Evolutionary conservation across 768 basidiomycete genomes (phyloP), one percentile per base, ranked within the genome.

Genomic region (Auricularia heimuer): DNA sequence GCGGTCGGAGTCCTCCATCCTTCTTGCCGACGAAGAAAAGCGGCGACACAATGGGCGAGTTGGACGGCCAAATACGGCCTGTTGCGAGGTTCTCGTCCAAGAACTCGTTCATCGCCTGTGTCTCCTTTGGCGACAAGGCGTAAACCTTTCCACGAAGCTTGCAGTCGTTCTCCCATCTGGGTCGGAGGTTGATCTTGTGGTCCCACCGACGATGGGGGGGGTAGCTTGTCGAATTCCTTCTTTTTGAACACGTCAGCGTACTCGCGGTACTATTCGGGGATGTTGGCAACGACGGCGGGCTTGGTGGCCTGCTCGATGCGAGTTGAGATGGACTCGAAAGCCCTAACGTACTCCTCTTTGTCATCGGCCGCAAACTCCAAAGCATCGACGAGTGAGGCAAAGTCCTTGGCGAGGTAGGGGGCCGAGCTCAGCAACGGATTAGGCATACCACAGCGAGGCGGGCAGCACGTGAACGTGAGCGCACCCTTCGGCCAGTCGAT

Each of bases 1-100:
- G 4, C 0, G 70, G 70, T 1, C 70, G 64, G 1, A 78, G 65
- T 0, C 61, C 61, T 1, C 76, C 73, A 63, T 76, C 77, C 66
- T 78, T 75, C 69, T 78, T 78, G 24, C 72, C 72, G 6, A 77
- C 65, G 37, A 78, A 76, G 67, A 75, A 71, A 61, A 75, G 67
- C 0, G 73, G 68, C 0, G 69, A 68, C 1, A 72, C 66, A 3
- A 70, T 65, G 0, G 66, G 69, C 3, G 71, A 72, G 4, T 70
- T 68, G 0, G 68, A 69, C 10, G 69, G 69, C 1, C 62, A 12
- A 4, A 75, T 74, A 1, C 56, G 10, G 1, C 68, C 67, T 29
- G 66, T 68, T 7, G 1, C 24, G 2, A 71, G 63, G 12, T 72
- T 69, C 34, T 75, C 72, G 11, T 75, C 67, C 6, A 73, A 39